A percentile compares a stretch with the other conserved stretches of the same genome.
phyloP scores from a whole-genome alignment of 139 green algal genomes.

The Closterium sp. region DNA sequence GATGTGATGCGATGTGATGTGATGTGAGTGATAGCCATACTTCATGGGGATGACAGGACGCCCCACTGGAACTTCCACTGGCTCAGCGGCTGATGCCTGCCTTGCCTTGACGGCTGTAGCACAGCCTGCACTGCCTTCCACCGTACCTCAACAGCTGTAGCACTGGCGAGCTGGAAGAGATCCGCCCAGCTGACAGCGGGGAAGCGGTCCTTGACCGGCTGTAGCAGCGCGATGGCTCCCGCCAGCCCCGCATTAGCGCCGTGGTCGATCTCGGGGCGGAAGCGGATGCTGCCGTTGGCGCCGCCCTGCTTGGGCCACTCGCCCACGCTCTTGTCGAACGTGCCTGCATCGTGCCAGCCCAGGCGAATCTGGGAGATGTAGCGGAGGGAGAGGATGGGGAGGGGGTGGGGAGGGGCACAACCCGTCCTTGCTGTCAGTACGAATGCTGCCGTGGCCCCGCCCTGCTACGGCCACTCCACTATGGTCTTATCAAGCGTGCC shows the following conservation, averaged over 20 bases:
- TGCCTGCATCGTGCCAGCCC: constrained; percentile 70
- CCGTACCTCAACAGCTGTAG: constrained; percentile 48
- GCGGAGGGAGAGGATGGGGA: background rate
- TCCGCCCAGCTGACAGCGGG: constrained; percentile 51
- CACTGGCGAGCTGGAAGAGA: constrained; percentile 51
- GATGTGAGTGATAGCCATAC: too few species aligned
- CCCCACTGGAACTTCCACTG: too few species aligned
- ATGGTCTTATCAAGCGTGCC: too few species aligned
- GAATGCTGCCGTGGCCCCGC: too few species aligned
- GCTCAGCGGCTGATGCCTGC: too few species aligned
- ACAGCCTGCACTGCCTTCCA: too few species aligned
- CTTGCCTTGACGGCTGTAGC: too few species aligned
- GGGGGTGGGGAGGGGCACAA: background rate
- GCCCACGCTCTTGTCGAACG: constrained; percentile 41
- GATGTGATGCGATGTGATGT: too few species aligned
- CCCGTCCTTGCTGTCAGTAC: background rate
- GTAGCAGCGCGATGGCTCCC: constrained; percentile 45
- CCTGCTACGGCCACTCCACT: too few species aligned
- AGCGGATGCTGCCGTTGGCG: constrained; percentile 54
- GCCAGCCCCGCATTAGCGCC: constrained; percentile 46
- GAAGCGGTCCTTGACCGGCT: constrained; percentile 50
- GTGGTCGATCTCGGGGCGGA: constrained; percentile 39
- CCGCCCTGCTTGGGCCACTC: constrained; percentile 49
- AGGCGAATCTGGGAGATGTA: constrained; percentile 57
- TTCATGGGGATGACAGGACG: too few species aligned